Conservation (phyloP, 495 filamentous ascomycete genomes). For the Neurospora sp. region DNA sequence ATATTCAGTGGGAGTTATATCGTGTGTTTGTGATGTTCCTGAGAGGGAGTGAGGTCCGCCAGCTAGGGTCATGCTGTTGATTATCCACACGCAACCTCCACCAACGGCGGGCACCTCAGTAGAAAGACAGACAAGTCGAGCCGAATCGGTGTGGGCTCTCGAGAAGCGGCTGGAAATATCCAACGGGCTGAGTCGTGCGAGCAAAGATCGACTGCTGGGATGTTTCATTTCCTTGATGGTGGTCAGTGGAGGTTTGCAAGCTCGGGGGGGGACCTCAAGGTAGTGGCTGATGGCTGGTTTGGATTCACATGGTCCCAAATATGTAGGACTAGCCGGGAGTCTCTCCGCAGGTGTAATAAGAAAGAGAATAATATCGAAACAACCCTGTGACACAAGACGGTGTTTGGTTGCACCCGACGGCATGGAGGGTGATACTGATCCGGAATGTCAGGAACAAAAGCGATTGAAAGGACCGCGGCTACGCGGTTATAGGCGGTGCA, state of each 20-base stretch:
- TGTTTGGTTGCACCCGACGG: neutral
- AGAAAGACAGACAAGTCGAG: neutral
- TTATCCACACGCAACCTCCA: neutral
- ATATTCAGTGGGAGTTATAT: too few species aligned
- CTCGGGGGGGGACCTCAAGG: neutral
- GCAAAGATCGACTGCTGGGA: neutral
- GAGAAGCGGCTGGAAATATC: neutral
- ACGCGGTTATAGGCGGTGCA: neutral
- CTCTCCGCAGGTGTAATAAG: neutral
- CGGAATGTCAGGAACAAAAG: neutral
- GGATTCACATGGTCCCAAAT: neutral
- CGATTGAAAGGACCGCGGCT: neutral
- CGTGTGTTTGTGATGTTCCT: too few species aligned
- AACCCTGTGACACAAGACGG: neutral
- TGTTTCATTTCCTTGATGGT: neutral
- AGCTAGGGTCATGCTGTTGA: neutral
- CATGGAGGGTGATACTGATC: neutral
- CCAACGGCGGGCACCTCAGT: neutral
- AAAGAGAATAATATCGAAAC: neutral
- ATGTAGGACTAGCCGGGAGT: neutral
- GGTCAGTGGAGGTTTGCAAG: neutral
- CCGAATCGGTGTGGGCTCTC: neutral
- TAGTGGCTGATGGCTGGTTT: neutral
- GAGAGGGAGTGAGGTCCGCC: too few species aligned
- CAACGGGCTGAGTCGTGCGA: neutral